These are phyloP conservation scores for Leishmania tarentolae DNA, from an alignment of 208 protist genomes.

Conservation along the genomic window DNA sequence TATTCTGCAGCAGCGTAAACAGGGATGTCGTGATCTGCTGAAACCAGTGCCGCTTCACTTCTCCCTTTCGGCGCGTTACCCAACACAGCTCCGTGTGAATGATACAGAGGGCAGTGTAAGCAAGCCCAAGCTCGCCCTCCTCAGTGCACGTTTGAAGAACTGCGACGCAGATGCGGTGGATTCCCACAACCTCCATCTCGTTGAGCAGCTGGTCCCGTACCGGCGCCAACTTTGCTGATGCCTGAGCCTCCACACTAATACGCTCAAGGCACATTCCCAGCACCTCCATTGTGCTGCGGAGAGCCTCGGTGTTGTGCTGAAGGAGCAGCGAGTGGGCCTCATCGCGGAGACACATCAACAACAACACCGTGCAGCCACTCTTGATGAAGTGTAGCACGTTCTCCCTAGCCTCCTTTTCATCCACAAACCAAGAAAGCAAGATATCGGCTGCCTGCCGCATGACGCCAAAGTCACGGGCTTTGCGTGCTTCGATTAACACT, in stretches of 20 bases:
- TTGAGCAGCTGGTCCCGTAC: conserved; percentile 68
- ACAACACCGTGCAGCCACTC: conserved; percentile 46
- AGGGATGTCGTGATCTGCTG: conserved; percentile 49
- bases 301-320: conserved; percentile 39
- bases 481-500: conserved; percentile 63
- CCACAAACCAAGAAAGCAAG: conserved; percentile 50
- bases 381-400: conserved; percentile 72
- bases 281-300: conserved; percentile 47
- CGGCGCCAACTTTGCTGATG: conserved; percentile 35
- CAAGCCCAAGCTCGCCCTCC: conserved; percentile 59
- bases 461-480: conserved; percentile 46
- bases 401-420: conserved; percentile 53
- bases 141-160: conserved; percentile 45
- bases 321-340: conserved; percentile 52
- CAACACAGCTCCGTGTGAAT: conserved; percentile 50
- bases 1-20: conserved; percentile 80
- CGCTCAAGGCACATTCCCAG: conserved; percentile 64
- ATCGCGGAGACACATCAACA: conserved; percentile 61
- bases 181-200: conserved; percentile 55
- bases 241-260: conserved; percentile 39
- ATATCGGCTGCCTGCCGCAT: conserved; percentile 45
- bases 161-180: conserved; percentile 74
- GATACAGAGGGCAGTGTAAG: conserved; percentile 64
- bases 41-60: conserved; percentile 53
- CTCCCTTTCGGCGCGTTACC: conserved; percentile 52